Conservation (phyloP, 2,329 filamentous ascomycete species). For the Colletotrichum tropicicola region DNA sequence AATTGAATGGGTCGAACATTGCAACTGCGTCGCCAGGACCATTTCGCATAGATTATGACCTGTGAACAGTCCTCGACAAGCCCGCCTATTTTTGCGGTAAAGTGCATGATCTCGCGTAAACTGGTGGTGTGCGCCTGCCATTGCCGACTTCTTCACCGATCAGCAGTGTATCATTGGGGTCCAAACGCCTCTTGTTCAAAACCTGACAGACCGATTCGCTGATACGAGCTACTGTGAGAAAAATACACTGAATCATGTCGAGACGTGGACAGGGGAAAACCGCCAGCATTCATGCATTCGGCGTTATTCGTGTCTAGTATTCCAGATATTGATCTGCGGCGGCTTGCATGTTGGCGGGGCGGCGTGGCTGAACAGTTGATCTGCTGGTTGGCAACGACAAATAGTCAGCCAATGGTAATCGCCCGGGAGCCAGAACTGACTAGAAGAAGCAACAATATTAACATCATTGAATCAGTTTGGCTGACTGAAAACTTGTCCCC, state of each 20-base stretch:
- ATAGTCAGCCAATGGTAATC: not conserved
- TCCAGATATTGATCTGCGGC: slow-evolving; percentile 22
- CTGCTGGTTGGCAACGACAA: not conserved
- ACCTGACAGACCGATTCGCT: no score
- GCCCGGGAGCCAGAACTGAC: not conserved
- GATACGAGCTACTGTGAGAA: no score
- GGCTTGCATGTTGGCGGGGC: slow-evolving; percentile 13
- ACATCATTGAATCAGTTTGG: not conserved
- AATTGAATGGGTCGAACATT: no score
- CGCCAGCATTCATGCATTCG: not conserved
- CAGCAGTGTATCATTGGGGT: not conserved
- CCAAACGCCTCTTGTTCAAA: not conserved
- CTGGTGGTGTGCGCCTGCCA: no score
- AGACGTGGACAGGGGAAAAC: not conserved
- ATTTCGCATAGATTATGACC: no score
- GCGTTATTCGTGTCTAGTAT: not conserved
- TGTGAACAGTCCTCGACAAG: no score
- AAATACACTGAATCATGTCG: no score
- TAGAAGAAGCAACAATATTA: slow-evolving; percentile 15
- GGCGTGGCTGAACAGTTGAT: not conserved
- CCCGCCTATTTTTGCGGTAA: not conserved
- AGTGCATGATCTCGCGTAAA: not conserved
- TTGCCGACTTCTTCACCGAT: not conserved
- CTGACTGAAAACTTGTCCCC: not conserved
- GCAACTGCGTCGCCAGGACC: no score